Conservation (phyloP, 441 rosid genomes). For the Adansonia rubrostipa region DNA sequence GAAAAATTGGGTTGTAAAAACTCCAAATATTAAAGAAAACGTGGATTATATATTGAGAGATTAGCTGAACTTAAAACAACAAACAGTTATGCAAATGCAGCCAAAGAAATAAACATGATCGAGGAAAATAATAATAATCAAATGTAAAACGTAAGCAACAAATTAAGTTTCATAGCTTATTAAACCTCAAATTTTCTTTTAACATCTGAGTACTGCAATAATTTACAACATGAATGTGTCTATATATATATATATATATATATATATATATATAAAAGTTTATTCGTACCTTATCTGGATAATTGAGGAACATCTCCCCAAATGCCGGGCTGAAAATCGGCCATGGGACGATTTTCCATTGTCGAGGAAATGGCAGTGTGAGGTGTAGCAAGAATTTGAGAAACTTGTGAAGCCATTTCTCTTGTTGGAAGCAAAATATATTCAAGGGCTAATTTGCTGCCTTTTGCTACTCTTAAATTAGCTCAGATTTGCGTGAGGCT, state of each 20-base stretch:
- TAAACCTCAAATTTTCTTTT: no score
- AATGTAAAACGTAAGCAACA: no score
- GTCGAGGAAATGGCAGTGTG: background rate
- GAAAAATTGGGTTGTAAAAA: no score
- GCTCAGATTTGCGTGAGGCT: background rate
- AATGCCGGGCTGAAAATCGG: slow-evolving; percentile 13
- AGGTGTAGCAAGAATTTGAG: background rate
- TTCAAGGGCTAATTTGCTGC: background rate
- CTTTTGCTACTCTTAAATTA: background rate
- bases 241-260: background rate
- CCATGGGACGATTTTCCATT: slow-evolving; percentile 3
- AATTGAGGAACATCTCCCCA: slow-evolving; percentile 18
- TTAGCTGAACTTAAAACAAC: no score
- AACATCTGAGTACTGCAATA: no score
- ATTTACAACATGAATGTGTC: no score
- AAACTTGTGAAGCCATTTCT: background rate
- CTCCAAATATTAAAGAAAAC: no score
- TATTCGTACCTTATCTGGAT: background rate
- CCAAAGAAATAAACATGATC: no score
- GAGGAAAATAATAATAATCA: no score
- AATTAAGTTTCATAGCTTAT: no score
- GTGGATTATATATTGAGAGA: no score
- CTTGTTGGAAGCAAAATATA: background rate
- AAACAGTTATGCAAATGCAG: background rate
- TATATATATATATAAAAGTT: background rate